Conservation (phyloP, 2,329 filamentous ascomycete genomes). For the Alternaria incomplexa region DNA sequence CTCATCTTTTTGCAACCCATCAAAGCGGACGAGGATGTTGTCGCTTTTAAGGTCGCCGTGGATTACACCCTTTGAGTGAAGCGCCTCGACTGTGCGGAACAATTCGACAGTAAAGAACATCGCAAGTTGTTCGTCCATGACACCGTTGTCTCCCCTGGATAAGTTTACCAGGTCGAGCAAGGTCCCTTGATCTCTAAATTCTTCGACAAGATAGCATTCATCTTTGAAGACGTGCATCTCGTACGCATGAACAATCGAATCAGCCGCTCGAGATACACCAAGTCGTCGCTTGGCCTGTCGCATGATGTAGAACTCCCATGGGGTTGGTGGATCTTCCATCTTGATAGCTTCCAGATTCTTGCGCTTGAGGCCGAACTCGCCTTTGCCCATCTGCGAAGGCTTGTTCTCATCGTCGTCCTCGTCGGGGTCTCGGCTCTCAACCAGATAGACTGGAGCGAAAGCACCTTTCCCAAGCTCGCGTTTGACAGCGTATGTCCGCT, state of each 20-base stretch:
- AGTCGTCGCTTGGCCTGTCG: slow-evolving; percentile 79
- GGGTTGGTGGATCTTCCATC: slow-evolving; percentile 85
- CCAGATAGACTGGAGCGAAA: slow-evolving; percentile 93
- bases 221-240: slow-evolving; percentile 92
- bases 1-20: slow-evolving; percentile 54
- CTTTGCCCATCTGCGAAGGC: slow-evolving; percentile 66
- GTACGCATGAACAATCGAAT: slow-evolving; percentile 81
- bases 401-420: slow-evolving; percentile 51
- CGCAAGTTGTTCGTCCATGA: slow-evolving; percentile 87
- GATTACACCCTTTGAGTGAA: slow-evolving; percentile 79
- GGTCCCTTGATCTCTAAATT: slow-evolving; percentile 87
- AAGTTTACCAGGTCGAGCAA: slow-evolving; percentile 93
- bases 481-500: slow-evolving; percentile 76
- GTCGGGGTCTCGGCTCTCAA: slow-evolving; percentile 70
- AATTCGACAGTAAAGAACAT: slow-evolving; percentile 97
- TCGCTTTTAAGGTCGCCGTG: slow-evolving; percentile 96
- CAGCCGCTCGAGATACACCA: slow-evolving; percentile 71
- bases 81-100: slow-evolving; percentile 83
- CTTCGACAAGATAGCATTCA: slow-evolving; percentile 87
- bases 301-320: slow-evolving; percentile 98
- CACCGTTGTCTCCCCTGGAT: slow-evolving; percentile 73
- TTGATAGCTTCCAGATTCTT: slow-evolving; percentile 82
- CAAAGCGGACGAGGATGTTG: slow-evolving; percentile 89
- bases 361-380: slow-evolving; percentile 65
- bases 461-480: slow-evolving; percentile 90